Evolutionary conservation across 2,329 filamentous ascomycete genomes (phyloP).

Genomic region (Paecilomyces formosus): DNA sequence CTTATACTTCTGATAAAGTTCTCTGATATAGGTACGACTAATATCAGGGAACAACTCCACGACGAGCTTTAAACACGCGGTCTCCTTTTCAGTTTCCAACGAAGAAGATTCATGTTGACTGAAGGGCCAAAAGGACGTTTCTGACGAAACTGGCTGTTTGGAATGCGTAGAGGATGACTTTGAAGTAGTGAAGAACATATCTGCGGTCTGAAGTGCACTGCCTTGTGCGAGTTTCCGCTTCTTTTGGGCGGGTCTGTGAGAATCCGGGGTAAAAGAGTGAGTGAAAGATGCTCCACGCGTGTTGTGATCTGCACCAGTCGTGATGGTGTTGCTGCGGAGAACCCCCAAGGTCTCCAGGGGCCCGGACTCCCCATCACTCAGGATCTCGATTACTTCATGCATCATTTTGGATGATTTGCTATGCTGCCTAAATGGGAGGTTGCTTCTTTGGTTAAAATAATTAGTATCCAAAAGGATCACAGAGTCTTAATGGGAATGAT

Average conservation of each 20-base stretch:
- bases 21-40: slow-evolving; percentile 31
- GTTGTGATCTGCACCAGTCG: neutral
- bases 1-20: slow-evolving; percentile 23
- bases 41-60: slow-evolving; percentile 43
- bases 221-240: neutral
- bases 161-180: neutral
- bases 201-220: neutral
- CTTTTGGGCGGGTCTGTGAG: neutral
- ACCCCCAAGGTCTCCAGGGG: neutral
- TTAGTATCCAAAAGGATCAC: neutral
- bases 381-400: neutral
- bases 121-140: neutral
- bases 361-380: neutral
- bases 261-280: neutral
- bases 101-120: neutral
- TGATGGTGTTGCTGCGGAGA: neutral
- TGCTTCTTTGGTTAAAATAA: neutral
- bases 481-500: neutral
- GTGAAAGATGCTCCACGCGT: neutral
- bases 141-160: neutral
- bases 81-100: neutral
- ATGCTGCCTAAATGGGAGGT: neutral
- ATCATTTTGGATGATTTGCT: neutral
- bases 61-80: slow-evolving; percentile 26
- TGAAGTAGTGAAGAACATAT: neutral